Base-by-base conservation (phyloP, 2,329 filamentous ascomycete genomes). In the Colletotrichum chrysophilum region DNA sequence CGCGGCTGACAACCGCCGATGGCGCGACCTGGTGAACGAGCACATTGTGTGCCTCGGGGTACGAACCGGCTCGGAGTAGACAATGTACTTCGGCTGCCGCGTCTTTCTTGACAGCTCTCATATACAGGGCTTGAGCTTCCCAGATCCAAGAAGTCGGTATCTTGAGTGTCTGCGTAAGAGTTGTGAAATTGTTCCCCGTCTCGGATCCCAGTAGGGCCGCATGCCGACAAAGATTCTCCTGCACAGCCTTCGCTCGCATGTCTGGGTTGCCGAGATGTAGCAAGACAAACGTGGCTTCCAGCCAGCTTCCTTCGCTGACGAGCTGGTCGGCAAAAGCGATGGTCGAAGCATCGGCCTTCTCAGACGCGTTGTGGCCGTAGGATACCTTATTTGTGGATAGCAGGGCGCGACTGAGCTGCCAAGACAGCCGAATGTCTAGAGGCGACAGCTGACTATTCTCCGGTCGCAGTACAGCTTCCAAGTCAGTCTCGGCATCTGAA, bases 1-100 rank as follows among this genome's bases (percentile, higher is more conserved):
- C 94, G 58, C 94, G 93, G 81, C 95, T 94, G 76, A 99, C 94
- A 77, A 99, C 91, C 13, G 95, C 92, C 32, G 90, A 89, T 0
- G 97, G 97, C 1, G 95, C 97, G 34, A 98, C 96, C 78, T 94
- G 90, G 77, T 92, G 91, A 76, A 94, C 91, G 70, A 99, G 93
- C 1, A 96, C 95, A 32, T 92, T 91, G 84, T 98, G 97, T 0
- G 97, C 97, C 82, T 97, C 95, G 34, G 92, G 89, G 84, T 93
- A 94, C 56, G 94, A 92, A 52, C 91, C 90, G 3, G 96, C 96
- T 65, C 92, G 92, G 75, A 98, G 90, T 14, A 99, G 92, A 80
- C 93, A 97, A 70, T 93, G 90, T 12, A 96, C 94, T 83, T 98
- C 95, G 7, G 88, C 88, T 61, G 89, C 89, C 13, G 94, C 89